These are phyloP conservation scores for Pichia deserticola DNA, from an alignment of 805 yeast genomes.

Conservation along the genomic window DNA sequence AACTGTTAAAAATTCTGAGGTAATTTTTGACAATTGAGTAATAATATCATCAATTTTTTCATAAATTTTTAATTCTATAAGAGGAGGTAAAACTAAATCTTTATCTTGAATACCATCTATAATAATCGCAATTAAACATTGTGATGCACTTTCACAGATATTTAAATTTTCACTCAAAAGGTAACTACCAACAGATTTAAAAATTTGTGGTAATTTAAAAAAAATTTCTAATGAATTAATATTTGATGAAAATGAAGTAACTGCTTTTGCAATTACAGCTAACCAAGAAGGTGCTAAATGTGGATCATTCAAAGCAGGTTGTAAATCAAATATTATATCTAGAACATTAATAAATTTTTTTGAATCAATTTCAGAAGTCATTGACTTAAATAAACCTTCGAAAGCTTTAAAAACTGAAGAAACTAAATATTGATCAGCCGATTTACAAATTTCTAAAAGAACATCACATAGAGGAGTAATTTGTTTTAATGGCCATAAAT, in stretches of 20 bases:
- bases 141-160: constrained; percentile 71
- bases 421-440: constrained; percentile 80
- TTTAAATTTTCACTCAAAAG: constrained; percentile 57
- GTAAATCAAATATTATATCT: constrained; percentile 66
- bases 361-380: constrained; percentile 44
- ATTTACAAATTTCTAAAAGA: constrained; percentile 66
- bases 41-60: constrained; percentile 52
- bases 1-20: constrained; percentile 53
- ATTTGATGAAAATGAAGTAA: constrained; percentile 41
- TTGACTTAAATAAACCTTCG: constrained; percentile 66
- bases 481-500: constrained; percentile 73
- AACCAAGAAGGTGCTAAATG: constrained; percentile 93
- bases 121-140: constrained; percentile 77
- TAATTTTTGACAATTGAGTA: constrained; percentile 43
- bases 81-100: constrained; percentile 45
- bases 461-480: constrained; percentile 70
- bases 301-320: constrained; percentile 75
- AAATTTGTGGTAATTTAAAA: constrained; percentile 46
- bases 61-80: constrained; percentile 40
- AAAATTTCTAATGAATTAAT: constrained; percentile 48
- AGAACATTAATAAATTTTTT: constrained; percentile 59
- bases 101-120: constrained; percentile 58
- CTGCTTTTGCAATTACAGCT: constrained; percentile 85
- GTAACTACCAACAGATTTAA: constrained; percentile 53
- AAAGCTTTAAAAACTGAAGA: constrained; percentile 77